Evolutionary conservation across 2,329 filamentous ascomycete genomes (phyloP), one percentile per base, ranked within the genome.

Genomic region (Leptographium radiaticola): DNA sequence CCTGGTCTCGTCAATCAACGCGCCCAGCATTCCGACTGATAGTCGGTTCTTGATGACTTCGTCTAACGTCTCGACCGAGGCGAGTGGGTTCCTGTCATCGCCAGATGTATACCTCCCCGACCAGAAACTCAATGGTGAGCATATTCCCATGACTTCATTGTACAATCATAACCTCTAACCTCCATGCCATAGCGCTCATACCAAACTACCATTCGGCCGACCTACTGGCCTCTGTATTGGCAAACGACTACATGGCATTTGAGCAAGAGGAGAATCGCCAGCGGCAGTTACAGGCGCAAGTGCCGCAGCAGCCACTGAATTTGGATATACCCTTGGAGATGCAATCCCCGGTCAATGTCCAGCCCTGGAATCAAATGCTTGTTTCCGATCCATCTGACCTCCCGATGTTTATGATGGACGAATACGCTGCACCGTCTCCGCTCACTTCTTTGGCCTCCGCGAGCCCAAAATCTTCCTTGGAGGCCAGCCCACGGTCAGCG

Each of bases 331-430:
- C 68, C 8, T 62, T 67, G 40, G 63, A 66, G 1, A 65, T 69
- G 50, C 70, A 69, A 49, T 64, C 66, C 31, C 62, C 63, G 31
- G 59, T 62, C 53, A 63, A 71, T 52, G 66, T 68, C 18, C 64
- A 66, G 6, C 68, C 73, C 39, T 77, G 75, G 75, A 67, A 68
- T 47, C 67, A 68, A 2, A 63, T 67, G 4, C 67, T 65, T 34
- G 59, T 70, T 2, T 63, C 67, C 42, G 63, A 63, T 13, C 63
- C 65, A 13, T 65, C 63, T 18, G 62, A 65, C 39, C 55, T 63
- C 15, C 62, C 63, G 11, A 60, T 62, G 39, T 66, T 71, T 34
- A 60, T 68, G 20, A 68, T 70, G 60, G 70, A 73, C 36, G 67
- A 71, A 18, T 59, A 52, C 16, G 33, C 64, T 33, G 62, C 68